Base-by-base conservation (phyloP, 2,329 filamentous ascomycete species). In the Aspergillus floridensis region DNA sequence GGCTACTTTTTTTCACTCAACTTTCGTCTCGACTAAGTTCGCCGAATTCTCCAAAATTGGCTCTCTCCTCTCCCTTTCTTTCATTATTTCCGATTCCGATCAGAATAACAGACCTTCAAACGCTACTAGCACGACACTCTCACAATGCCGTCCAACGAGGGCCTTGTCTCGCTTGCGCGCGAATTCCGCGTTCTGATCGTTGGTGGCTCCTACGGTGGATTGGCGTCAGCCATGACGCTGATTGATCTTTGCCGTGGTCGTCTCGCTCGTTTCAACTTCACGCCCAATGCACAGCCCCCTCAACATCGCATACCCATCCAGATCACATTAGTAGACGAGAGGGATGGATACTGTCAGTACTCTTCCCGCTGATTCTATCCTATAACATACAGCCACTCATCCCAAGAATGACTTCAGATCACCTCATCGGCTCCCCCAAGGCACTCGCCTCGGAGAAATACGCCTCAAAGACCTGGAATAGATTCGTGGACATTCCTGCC, bases 281-380 rank as follows among this genome's bases (percentile, higher is more conserved):
- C 70, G 58, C 21, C 65, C 59, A 50, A 67, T 60, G 53, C 68
- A 60, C 53, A 67, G 21, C 49, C 66, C 41, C 61, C 61, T 57
- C 58, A 61, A 21, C 77, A 79, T 49, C 79, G 78, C 24, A 78
- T 88, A 49, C 80, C 84, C 1, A 74, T 91, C 14, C 83, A 91
- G 41, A 86, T 93, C 53, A 92, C 88, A 22, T 82, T 93, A 22
- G 86, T 91, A 24, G 89, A 93, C 67, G 88, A 92, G 73, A 80
- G 88, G n/a, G 90, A 93, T 78, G 90, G 90, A n/a, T 92, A 86
- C 72, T 92, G 89, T 92, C 79, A 21, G 65, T 6, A 16, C 3
- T 41, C 19, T 16, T 32, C 31, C 32, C 48, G 32, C 12, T n/a
- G n/a, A 5, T 16, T 32, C n/a, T n/a, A 8, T 29, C 3, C 7